A percentile compares a stretch with the other conserved stretches of the same genome.
Conservation (phyloP, 225 moss, liverwort and hornwort species). For the Pseudisothecium myosuroides region DNA sequence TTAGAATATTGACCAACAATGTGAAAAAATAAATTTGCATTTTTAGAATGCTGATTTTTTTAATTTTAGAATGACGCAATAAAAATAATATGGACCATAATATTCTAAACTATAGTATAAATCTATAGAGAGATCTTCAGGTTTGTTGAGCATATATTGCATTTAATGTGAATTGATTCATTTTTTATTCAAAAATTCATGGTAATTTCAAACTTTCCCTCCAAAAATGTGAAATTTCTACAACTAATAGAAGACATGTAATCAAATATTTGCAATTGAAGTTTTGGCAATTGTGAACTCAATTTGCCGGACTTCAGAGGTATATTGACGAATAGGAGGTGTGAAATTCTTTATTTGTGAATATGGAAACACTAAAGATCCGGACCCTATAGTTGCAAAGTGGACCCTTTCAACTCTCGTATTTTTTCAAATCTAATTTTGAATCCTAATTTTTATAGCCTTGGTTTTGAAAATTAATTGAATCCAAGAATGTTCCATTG, state of each 20-base stretch:
- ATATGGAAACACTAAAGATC: neutral
- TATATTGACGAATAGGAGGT: neutral
- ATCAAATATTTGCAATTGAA: neutral
- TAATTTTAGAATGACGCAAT: neutral
- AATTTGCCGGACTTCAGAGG: neutral
- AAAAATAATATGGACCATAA: neutral
- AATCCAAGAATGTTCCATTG: accelerated
- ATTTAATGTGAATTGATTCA: neutral
- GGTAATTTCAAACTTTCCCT: accelerated
- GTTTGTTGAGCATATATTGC: neutral
- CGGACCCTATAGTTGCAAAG: accelerated
- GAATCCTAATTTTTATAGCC: too few species aligned
- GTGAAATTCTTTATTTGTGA: neutral
- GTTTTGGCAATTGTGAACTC: neutral
- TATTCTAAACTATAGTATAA: neutral
- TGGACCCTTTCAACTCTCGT: neutral
- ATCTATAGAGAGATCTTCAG: accelerated
- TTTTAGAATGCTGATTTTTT: accelerated
- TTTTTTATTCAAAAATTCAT: neutral
- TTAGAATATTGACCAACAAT: neutral
- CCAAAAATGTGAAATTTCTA: neutral
- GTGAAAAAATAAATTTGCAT: neutral
- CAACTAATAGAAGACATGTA: neutral
- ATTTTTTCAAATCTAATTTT: neutral
- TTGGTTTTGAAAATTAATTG: neutral